Base-by-base conservation (phyloP, 176 grass and related monocot genomes). In the Lolium multiflorum region DNA sequence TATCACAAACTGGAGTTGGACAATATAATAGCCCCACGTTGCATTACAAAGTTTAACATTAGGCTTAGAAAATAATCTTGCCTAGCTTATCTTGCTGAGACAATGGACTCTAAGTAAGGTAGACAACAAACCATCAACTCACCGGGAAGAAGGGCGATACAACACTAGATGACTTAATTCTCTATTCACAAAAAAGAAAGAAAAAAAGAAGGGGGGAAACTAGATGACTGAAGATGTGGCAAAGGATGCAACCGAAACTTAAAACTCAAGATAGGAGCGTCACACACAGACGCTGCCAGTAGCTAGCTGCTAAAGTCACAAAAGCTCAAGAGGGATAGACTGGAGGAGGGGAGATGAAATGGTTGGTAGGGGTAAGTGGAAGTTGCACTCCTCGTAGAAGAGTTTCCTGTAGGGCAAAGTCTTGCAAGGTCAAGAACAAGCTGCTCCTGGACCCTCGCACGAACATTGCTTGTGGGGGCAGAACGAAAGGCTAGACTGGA, bases 271-370 rank as follows among this genome's bases (percentile, higher is more conserved):
- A 83, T 25, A 17, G 21, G n/a, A 44, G 13, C 48, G 7, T 58
- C 35, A 44, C 65, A 8, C 10, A 35, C 0, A 18, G 58, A 59
- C 69, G 38, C 35, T 58, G 7, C 8, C 11, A 60, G 9, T 11
- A 60, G 58, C 41, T 72, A 47, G 20, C 5, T 22, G 20, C 1
- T 47, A 0, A 46, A 22, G 25, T 47, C 6, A 25, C 43, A 39
- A 84, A 64, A 84, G 72, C 83, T 84, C 72, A 84, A 65, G 83
- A 84, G 83, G 82, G 83, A 84, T 66, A 84, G 72, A 64, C 58
- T 7, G 26, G 26, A 17, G 4, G 8, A 6, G 4, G 12, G 21
- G 24, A 5, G 58, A 84, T 5, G 58, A 37, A 26, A 77, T 7
- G 44, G 24, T 4, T 25, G 72, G 44, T 8, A 17, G 18, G 46